A percentile compares a stretch with the other conserved stretches of the same genome.
These are phyloP conservation scores for Beauveria brongniartii DNA, from an alignment of 2,329 filamentous ascomycete genomes.

Conservation along the genomic window DNA sequence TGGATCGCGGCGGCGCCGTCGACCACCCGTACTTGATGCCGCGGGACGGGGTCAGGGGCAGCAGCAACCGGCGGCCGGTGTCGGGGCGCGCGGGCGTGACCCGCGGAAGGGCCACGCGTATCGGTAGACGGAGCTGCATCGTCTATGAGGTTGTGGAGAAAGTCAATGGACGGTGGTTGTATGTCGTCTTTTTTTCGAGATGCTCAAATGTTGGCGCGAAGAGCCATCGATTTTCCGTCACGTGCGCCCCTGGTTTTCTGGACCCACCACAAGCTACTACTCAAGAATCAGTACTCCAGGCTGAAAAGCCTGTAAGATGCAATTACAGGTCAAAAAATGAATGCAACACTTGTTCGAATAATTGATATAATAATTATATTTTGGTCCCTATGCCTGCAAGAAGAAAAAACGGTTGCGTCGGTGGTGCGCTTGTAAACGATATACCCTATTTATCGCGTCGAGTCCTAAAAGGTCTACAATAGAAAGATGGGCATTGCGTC, in stretches of 20 bases:
- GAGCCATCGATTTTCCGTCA: background rate
- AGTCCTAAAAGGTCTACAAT: too few relatives aligned
- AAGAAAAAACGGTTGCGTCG: too few relatives aligned
- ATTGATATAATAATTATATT: too few relatives aligned
- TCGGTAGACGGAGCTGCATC: slow-evolving; percentile 39
- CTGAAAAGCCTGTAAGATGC: background rate
- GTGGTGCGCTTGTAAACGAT: too few relatives aligned
- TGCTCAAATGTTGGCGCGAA: slow-evolving; percentile 5
- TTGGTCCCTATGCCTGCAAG: too few relatives aligned
- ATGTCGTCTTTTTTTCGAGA: background rate
- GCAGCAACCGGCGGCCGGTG: slow-evolving; percentile 30
- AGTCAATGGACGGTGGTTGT: slow-evolving; percentile 14
- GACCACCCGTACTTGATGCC: slow-evolving; percentile 54
- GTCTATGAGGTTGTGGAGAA: slow-evolving; percentile 15
- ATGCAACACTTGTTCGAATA: too few relatives aligned
- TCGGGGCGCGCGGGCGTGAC: slow-evolving; percentile 23
- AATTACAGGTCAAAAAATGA: too few relatives aligned
- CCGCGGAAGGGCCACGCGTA: slow-evolving; percentile 35
- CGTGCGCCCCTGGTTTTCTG: background rate
- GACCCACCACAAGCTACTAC: background rate
- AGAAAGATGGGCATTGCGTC: too few relatives aligned
- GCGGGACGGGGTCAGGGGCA: slow-evolving; percentile 38
- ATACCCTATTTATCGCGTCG: too few relatives aligned
- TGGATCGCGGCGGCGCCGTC: slow-evolving; percentile 42
- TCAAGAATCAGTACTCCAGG: too few relatives aligned